Percentiles rank a stretch among this genome's conserved stretches.
These are phyloP conservation scores for Hypoxylon crocopeplum DNA, from an alignment of 495 filamentous ascomycete genomes.

Conservation along the genomic window DNA sequence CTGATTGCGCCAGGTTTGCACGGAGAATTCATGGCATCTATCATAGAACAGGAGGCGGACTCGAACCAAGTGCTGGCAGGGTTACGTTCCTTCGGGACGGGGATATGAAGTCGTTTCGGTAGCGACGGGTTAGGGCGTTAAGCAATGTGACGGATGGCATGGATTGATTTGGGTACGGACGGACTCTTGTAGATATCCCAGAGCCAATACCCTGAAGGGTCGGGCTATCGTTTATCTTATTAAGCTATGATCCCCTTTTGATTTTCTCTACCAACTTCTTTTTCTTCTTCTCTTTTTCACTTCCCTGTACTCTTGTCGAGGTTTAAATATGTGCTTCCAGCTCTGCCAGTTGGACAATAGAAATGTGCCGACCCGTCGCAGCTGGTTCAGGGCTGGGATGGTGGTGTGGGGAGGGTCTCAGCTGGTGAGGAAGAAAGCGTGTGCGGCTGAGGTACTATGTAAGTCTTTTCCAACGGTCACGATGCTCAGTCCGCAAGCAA, in stretches of 20 bases:
- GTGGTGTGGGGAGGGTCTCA: conserved; percentile 21
- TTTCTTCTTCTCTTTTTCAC: conserved; percentile 1
- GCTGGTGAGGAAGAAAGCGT: conserved; percentile 13
- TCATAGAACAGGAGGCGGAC: conserved; percentile 42
- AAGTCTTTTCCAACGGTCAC: conserved; percentile 22
- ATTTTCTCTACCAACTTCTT: background rate
- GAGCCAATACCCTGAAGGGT: conserved; percentile 16
- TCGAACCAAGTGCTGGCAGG: conserved; percentile 47
- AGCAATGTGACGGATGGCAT: conserved; percentile 13
- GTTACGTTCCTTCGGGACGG: conserved; percentile 39
- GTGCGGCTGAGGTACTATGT: conserved; percentile 26
- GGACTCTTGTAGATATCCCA: conserved; percentile 36
- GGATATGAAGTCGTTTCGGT: conserved; percentile 38
- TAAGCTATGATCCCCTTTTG: background rate
- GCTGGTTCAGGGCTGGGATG: background rate
- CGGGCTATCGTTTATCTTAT: conserved; percentile 9
- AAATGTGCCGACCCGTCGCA: conserved; percentile 24
- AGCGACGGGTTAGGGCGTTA: conserved; percentile 38
- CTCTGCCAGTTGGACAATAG: too few species aligned
- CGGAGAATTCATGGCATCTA: conserved; percentile 25
- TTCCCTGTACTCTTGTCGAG: background rate
- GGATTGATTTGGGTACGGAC: conserved; percentile 15
- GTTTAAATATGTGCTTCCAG: too few species aligned
- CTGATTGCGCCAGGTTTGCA: conserved; percentile 13
- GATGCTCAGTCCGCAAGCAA: conserved; percentile 6